phyloP scores from a whole-genome alignment of 352 stramenopile species.

The Globisporangium radiosum region DNA sequence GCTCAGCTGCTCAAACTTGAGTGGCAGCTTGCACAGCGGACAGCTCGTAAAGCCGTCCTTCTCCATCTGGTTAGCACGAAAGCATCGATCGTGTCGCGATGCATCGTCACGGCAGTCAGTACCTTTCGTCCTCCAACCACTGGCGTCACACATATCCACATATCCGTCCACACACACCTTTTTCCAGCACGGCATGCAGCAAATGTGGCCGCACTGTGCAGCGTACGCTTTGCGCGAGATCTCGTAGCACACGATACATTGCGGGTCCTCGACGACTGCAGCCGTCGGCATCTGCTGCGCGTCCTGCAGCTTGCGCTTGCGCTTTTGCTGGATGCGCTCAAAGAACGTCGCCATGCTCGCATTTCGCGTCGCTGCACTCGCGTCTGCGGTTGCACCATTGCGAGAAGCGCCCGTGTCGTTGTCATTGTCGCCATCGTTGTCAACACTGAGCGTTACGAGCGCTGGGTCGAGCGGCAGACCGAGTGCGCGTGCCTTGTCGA shows the following conservation, averaged over 20 bases:
- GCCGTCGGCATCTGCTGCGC: constrained; percentile 20
- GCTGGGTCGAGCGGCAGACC: constrained; percentile 28
- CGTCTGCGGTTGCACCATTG: neutral
- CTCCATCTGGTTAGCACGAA: constrained; percentile 38
- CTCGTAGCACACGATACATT: constrained; percentile 84
- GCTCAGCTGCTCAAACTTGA: constrained; percentile 63
- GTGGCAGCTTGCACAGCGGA: constrained; percentile 66
- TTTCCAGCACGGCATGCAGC: constrained; percentile 77
- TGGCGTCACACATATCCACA: neutral
- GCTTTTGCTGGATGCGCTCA: constrained; percentile 58
- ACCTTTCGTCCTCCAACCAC: neutral
- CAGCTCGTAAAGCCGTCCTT: constrained; percentile 68
- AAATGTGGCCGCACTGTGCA: constrained; percentile 78
- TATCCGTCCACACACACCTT: constrained; percentile 33
- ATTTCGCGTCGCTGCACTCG: neutral
- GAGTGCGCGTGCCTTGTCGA: constrained; percentile 25
- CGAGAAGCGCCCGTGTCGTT: too few relatives aligned
- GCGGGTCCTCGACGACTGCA: constrained; percentile 62
- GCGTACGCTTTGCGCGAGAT: constrained; percentile 72
- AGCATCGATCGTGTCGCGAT: constrained; percentile 3
- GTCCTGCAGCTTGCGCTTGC: constrained; percentile 34
- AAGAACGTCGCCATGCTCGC: constrained; percentile 49
- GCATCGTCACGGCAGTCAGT: constrained; percentile 9
- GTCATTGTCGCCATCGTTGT: too few relatives aligned
- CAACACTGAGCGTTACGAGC: neutral